Evolutionary conservation across 805 yeast genomes (phyloP).

Genomic region (Pichia rugopelliculosa): DNA sequence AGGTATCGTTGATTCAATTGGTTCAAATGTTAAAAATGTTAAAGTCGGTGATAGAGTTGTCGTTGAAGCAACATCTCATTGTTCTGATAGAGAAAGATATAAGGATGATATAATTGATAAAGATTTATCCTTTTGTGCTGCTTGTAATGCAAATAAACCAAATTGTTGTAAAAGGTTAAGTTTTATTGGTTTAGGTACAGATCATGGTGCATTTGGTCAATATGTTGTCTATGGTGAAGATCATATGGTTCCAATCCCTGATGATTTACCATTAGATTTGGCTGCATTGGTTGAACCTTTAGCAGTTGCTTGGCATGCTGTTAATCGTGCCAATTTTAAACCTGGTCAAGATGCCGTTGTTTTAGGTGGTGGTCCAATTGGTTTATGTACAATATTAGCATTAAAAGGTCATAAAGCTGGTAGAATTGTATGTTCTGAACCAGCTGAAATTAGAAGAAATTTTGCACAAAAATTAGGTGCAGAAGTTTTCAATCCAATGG

Average conservation of each 20-base stretch:
- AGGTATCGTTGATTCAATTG: conserved; percentile 32
- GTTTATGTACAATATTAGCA: conserved; percentile 50
- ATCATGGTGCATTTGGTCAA: conserved; percentile 41
- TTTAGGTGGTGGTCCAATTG: conserved; percentile 59
- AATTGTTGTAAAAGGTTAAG: conserved; percentile 39
- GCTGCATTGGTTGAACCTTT: conserved; percentile 53
- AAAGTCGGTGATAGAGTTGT: conserved; percentile 53
- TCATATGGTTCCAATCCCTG: conserved; percentile 30
- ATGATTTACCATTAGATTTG: conserved; percentile 26
- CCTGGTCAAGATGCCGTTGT: conserved; percentile 42
- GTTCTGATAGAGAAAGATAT: conserved; percentile 28
- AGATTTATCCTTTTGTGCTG: conserved; percentile 32
- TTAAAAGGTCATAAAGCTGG: conserved; percentile 41
- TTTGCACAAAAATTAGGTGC: conserved; percentile 47
- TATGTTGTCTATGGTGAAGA: conserved; percentile 31
- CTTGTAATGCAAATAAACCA: conserved; percentile 37
- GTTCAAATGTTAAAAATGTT: conserved; percentile 36
- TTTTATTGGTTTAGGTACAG: conserved; percentile 43
- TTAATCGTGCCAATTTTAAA: conserved; percentile 37
- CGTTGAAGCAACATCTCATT: conserved; percentile 56
- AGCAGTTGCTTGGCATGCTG: conserved; percentile 55
- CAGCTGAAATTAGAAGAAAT: conserved; percentile 53
- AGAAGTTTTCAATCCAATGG: conserved; percentile 42
- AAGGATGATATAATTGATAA: conserved; percentile 24
- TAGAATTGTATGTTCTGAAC: conserved; percentile 53